Conservation (phyloP, 257 asterid species). For the Leptodermis oblonga region DNA sequence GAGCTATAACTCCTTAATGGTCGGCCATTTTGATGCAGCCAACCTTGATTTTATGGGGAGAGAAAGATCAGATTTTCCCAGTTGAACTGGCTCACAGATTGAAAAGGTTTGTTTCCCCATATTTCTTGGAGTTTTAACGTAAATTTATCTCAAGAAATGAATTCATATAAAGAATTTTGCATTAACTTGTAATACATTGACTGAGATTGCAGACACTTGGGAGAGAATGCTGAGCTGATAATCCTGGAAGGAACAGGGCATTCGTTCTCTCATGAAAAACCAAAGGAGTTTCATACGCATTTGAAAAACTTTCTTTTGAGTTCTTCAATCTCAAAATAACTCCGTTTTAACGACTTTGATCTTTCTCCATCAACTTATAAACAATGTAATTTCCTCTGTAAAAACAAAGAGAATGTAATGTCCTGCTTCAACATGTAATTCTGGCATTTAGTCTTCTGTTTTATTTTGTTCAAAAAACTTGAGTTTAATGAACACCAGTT, state of each 20-base stretch:
- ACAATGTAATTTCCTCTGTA: too few species aligned
- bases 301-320: slow-evolving; percentile 48
- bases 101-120: slow-evolving; percentile 33
- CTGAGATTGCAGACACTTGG: slow-evolving; percentile 47
- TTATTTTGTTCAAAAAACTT: not conserved
- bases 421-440: not conserved
- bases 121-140: not conserved
- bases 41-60: slow-evolving; percentile 66
- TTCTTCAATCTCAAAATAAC: not conserved
- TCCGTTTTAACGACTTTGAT: too few species aligned
- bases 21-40: slow-evolving; percentile 35
- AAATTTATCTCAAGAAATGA: not conserved
- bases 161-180: not conserved
- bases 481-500: not conserved
- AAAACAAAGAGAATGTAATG: too few species aligned
- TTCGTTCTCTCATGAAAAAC: slow-evolving; percentile 48
- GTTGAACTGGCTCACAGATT: slow-evolving; percentile 59
- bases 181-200: not conserved
- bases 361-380: too few species aligned
- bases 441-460: not conserved
- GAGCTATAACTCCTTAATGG: too few species aligned
- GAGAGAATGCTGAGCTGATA: slow-evolving; percentile 43
- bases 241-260: slow-evolving; percentile 65
- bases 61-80: slow-evolving; percentile 61
- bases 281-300: slow-evolving; percentile 46